phyloP scores from a whole-genome alignment of 1,139 yeast species.

The Geotrichum restrictum region DNA sequence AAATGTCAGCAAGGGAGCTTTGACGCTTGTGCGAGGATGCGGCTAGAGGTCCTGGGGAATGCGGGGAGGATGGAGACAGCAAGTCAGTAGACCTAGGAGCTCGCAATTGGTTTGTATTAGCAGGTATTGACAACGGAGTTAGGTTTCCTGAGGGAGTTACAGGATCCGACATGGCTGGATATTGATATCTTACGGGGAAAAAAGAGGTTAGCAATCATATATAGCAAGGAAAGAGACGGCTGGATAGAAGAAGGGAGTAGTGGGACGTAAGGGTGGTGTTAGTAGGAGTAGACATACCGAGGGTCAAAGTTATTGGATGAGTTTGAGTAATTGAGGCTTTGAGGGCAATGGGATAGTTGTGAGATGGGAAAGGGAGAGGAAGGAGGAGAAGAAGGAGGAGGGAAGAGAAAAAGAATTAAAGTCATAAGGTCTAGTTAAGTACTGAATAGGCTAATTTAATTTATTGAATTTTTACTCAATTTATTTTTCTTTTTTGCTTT shows the following conservation, averaged over 20 bases:
- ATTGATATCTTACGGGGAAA: background rate
- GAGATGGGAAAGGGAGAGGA: background rate
- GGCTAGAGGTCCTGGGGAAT: conserved; percentile 8
- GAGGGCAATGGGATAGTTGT: too few relatives aligned
- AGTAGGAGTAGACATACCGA: too few relatives aligned
- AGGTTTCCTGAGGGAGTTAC: background rate
- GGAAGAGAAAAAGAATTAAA: background rate
- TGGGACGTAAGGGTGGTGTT: too few relatives aligned
- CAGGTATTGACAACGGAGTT: background rate
- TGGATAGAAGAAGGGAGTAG: background rate
- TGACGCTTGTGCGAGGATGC: conserved; percentile 14
- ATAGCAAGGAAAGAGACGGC: background rate
- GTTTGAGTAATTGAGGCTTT: too few relatives aligned
- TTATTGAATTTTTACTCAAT: too few relatives aligned
- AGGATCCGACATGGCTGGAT: conserved; percentile 9
- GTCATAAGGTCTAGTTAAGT: background rate
- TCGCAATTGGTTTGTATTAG: background rate
- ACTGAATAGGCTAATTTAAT: background rate
- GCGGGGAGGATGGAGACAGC: conserved; percentile 11
- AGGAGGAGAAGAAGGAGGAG: background rate
- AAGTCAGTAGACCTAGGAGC: background rate
- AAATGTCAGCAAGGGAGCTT: conserved; percentile 69
- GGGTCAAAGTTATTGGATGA: too few relatives aligned
- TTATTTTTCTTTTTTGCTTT: too few relatives aligned
- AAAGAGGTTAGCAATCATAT: too few relatives aligned